Percentiles rank a stretch among this genome's conserved stretches.
Evolutionary conservation across 1,139 yeast species (phyloP).

Genomic region (Barnettozyma hawaiiensis): DNA sequence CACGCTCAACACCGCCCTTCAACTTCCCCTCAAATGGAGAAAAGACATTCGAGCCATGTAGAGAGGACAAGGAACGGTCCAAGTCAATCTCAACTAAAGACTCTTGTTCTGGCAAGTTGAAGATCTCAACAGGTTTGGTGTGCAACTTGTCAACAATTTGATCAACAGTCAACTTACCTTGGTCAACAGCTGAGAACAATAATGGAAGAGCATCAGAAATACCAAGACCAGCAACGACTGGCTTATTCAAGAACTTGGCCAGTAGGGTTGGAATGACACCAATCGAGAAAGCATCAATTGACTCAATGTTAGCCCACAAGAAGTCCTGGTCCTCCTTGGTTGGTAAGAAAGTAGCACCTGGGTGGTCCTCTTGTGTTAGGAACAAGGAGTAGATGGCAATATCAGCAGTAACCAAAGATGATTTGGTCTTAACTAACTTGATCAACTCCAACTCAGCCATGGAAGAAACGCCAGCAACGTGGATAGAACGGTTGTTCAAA

Average conservation of each 20-base stretch:
- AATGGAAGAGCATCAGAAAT: conserved; percentile 77
- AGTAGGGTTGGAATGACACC: conserved; percentile 75
- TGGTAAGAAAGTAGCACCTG: conserved; percentile 70
- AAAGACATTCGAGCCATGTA: conserved; percentile 39
- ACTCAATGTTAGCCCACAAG: conserved; percentile 70
- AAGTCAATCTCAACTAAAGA: conserved; percentile 74
- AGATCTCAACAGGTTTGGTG: conserved; percentile 75
- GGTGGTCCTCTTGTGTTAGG: conserved; percentile 65
- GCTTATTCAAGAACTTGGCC: conserved; percentile 58
- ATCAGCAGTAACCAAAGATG: conserved; percentile 83
- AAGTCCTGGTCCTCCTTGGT: conserved; percentile 73
- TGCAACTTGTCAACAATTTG: conserved; percentile 74
- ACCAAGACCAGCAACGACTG: conserved; percentile 68
- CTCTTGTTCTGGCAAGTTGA: conserved; percentile 78
- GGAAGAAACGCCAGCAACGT: conserved; percentile 79
- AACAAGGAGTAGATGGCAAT: conserved; percentile 78
- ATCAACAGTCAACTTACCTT: conserved; percentile 62
- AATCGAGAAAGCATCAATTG: conserved; percentile 82
- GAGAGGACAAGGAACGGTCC: conserved; percentile 55
- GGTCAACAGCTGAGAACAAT: conserved; percentile 73
- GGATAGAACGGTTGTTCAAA: conserved; percentile 78
- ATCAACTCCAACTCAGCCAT: conserved; percentile 81
- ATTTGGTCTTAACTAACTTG: conserved; percentile 78
- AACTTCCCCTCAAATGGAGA: conserved; percentile 51
- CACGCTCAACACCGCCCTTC: conserved; percentile 85